Conservation (phyloP, 257 asterid genomes). For the Thymus mandschuricus region DNA sequence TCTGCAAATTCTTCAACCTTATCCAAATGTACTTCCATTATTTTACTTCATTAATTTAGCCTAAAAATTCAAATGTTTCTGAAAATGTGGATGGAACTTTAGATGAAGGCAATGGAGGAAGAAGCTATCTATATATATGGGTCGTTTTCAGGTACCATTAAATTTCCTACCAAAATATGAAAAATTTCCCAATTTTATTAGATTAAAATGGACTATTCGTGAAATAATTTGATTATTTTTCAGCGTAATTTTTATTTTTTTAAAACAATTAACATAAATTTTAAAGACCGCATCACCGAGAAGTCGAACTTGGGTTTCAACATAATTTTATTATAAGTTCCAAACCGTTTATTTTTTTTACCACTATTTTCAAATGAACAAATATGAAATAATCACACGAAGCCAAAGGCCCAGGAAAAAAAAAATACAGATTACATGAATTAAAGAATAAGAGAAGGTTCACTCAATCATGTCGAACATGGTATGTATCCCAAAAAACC, state of each 20-base stretch:
- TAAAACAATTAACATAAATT: no score
- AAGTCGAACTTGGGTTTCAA: no score
- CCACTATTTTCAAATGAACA: no score
- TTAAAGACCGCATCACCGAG: no score
- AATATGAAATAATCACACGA: not conserved
- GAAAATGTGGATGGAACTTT: no score
- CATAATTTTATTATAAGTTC: no score
- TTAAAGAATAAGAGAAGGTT: constrained; percentile 18
- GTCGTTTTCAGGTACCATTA: not conserved
- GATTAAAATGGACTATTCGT: no score
- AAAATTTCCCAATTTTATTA: no score
- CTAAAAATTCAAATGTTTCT: not conserved
- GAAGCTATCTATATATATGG: not conserved
- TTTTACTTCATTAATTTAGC: not conserved
- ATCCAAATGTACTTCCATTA: constrained; percentile 5
- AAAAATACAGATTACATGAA: constrained; percentile 9
- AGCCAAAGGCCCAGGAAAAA: not conserved
- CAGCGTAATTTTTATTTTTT: no score
- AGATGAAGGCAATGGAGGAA: not conserved
- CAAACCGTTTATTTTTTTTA: no score
- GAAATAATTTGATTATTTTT: no score
- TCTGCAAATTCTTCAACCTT: not conserved
- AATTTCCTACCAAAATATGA: no score
- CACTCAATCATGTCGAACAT: not conserved
- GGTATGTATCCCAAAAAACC: not conserved